Evolutionary conservation across 306 rosid genomes (phyloP).

Genomic region (Vicia faba): DNA sequence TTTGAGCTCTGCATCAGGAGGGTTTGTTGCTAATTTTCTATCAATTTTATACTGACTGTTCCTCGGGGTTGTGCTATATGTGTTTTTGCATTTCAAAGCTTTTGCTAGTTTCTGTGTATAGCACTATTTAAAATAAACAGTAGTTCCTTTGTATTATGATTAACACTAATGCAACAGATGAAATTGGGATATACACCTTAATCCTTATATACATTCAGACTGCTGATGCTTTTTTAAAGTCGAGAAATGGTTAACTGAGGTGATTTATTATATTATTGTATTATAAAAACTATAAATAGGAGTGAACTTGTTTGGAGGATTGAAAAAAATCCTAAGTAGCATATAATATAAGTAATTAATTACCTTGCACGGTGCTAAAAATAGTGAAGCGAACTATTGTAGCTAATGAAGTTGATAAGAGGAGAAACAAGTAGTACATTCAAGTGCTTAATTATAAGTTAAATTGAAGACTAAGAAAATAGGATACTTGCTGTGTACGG

Average conservation of each 20-base stretch:
- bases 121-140: background rate
- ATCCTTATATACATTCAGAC: background rate
- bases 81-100: background rate
- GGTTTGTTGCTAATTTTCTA: background rate
- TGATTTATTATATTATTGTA: background rate
- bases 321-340: background rate
- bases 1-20: background rate
- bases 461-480: background rate
- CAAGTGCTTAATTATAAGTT: background rate
- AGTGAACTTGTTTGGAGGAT: background rate
- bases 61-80: background rate
- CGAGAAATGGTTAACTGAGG: background rate
- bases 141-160: background rate
- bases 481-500: background rate
- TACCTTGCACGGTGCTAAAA: background rate
- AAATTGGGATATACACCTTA: background rate
- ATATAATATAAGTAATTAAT: background rate
- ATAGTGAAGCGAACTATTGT: background rate
- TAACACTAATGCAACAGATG: background rate
- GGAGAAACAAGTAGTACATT: background rate
- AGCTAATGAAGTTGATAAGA: background rate
- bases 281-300: background rate
- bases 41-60: background rate
- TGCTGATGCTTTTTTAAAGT: background rate
- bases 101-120: background rate